Percentiles rank a stretch among this genome's conserved stretches.
These are phyloP conservation scores for Lentinula boryana DNA, from an alignment of 768 basidiomycete genomes.

Conservation along the genomic window DNA sequence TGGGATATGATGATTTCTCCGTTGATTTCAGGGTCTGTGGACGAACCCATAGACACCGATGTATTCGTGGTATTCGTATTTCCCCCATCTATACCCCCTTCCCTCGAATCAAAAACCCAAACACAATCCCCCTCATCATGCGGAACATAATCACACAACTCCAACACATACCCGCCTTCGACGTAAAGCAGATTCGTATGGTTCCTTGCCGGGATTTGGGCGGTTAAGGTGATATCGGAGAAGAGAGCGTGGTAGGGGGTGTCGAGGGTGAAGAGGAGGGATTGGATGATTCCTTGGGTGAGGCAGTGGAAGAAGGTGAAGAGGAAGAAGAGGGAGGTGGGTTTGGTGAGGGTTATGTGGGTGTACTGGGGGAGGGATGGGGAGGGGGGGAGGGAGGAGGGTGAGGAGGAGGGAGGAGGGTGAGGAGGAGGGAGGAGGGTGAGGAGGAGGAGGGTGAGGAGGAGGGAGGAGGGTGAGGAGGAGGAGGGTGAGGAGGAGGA, in stretches of 20 bases:
- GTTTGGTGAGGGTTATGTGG: constrained; percentile 22
- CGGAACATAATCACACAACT: constrained; percentile 43
- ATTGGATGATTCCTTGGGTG: constrained; percentile 45
- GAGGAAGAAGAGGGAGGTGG: constrained; percentile 39
- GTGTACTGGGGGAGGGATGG: constrained; percentile 7
- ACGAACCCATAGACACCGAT: too few species aligned
- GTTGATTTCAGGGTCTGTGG: neutral
- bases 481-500: too few species aligned
- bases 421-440: too few species aligned
- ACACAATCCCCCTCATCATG: constrained; percentile 24
- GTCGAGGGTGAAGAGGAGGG: constrained; percentile 42
- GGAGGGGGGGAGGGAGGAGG: too few species aligned
- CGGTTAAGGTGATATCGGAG: constrained; percentile 27
- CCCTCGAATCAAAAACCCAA: constrained; percentile 23
- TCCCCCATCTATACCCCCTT: too few species aligned
- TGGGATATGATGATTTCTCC: too few species aligned
- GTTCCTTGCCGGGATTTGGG: constrained; percentile 27
- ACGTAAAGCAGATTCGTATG: constrained; percentile 29
- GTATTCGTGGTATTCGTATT: neutral
- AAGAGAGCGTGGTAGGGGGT: constrained; percentile 30
- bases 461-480: too few species aligned
- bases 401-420: too few species aligned
- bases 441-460: too few species aligned
- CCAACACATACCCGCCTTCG: constrained; percentile 20
- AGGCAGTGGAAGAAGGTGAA: constrained; percentile 47